These are phyloP conservation scores for Pugionium dolabratum DNA, from an alignment of 345 rosid genomes.

Conservation along the genomic window DNA sequence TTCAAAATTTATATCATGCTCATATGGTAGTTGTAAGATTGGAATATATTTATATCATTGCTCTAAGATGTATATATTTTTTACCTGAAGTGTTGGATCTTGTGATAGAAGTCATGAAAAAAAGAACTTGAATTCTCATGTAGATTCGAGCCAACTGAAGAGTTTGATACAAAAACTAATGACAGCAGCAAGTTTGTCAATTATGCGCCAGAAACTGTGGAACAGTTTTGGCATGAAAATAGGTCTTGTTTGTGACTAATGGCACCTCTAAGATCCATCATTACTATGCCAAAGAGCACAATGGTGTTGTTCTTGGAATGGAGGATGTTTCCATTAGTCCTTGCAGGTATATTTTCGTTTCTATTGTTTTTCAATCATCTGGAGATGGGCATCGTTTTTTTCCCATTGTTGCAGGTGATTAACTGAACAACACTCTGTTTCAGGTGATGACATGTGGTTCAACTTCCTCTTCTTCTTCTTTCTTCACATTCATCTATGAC, in stretches of 20 bases:
- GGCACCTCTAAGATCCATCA: constrained; percentile 61
- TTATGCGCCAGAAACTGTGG: constrained; percentile 61
- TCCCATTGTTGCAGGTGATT: not conserved
- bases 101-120: constrained; percentile 73
- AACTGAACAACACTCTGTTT: constrained; percentile 26
- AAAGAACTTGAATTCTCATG: constrained; percentile 90
- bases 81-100: constrained; percentile 58
- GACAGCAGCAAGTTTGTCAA: constrained; percentile 67
- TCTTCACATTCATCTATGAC: too few species aligned
- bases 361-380: constrained; percentile 13
- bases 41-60: too few species aligned
- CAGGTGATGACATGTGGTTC: constrained; percentile 41
- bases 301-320: constrained; percentile 76
- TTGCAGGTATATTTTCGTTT: constrained; percentile 69
- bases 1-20: too few species aligned
- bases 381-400: constrained; percentile 7
- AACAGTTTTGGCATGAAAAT: constrained; percentile 79
- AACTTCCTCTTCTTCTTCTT: too few species aligned
- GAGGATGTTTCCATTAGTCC: constrained; percentile 86
- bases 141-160: constrained; percentile 67
- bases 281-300: constrained; percentile 73
- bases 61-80: too few species aligned
- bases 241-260: constrained; percentile 32
- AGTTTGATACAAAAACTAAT: constrained; percentile 66
- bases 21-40: too few species aligned